Evolutionary conservation across 495 filamentous ascomycete species (phyloP).

Genomic region (Lepraria neglecta): DNA sequence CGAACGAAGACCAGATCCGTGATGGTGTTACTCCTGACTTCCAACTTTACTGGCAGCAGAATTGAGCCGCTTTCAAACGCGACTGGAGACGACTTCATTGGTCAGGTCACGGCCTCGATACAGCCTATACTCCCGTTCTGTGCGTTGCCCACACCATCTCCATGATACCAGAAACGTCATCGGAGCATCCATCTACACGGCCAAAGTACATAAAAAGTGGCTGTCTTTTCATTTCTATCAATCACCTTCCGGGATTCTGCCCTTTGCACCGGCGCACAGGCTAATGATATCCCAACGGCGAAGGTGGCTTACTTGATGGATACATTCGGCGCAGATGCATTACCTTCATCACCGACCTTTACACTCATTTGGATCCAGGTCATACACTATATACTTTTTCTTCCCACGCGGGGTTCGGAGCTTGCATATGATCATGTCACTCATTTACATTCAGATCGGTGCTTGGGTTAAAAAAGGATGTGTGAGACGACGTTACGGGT

Average conservation of each 20-base stretch:
- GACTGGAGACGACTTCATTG: not conserved
- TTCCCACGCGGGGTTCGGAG: not conserved
- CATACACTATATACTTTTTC: not conserved
- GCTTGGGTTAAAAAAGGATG: not conserved
- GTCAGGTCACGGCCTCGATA: not conserved
- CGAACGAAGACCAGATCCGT: conserved; percentile 55
- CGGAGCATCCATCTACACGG: not conserved
- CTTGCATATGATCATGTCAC: conserved; percentile 13
- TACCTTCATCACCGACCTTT: not conserved
- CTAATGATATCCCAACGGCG: conserved; percentile 13
- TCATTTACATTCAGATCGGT: conserved; percentile 14
- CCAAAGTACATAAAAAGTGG: conserved; percentile 4
- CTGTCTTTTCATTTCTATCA: not conserved
- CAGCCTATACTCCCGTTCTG: not conserved
- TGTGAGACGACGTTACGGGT: not conserved
- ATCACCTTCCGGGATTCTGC: not conserved
- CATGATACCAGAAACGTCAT: too few relatives aligned
- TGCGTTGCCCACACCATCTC: too few relatives aligned
- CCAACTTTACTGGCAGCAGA: conserved; percentile 62
- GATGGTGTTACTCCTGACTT: conserved; percentile 73
- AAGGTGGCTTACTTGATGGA: conserved; percentile 8
- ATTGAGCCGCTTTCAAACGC: not conserved
- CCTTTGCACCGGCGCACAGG: conserved; percentile 14
- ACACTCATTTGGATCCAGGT: conserved; percentile 3
- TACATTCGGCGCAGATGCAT: not conserved